Percentiles rank a stretch among this genome's conserved stretches.
Evolutionary conservation across 768 basidiomycete species (phyloP).

Genomic region (Xerocomellus dryophilus): DNA sequence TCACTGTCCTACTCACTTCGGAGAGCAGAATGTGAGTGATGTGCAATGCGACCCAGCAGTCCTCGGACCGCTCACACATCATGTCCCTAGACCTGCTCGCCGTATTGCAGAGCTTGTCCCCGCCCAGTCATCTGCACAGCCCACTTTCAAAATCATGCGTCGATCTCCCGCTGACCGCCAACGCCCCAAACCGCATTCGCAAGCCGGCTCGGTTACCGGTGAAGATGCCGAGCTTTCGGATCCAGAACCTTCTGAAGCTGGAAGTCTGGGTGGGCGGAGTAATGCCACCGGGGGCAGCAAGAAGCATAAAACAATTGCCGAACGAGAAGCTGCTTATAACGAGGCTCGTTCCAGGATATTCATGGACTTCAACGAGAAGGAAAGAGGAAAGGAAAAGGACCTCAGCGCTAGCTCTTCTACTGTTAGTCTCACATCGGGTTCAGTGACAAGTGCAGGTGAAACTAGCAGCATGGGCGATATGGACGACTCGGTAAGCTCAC

Average conservation of each 20-base stretch:
- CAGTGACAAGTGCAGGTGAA: constrained; percentile 53
- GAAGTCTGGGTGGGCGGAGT: constrained; percentile 71
- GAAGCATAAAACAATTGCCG: constrained; percentile 75
- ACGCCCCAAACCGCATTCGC: constrained; percentile 59
- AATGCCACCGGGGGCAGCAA: constrained; percentile 60
- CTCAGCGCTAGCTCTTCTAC: constrained; percentile 77
- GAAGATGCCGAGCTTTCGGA: constrained; percentile 80
- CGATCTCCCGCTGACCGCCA: constrained; percentile 55
- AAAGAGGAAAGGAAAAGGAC: constrained; percentile 66
- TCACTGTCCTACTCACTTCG: constrained; percentile 50
- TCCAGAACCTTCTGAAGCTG: constrained; percentile 74
- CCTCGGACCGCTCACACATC: constrained; percentile 13
- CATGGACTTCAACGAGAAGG: constrained; percentile 73
- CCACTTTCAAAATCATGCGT: constrained; percentile 89
- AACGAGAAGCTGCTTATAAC: constrained; percentile 87
- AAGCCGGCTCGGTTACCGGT: constrained; percentile 66
- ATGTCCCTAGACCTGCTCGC: constrained; percentile 54
- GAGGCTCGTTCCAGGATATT: constrained; percentile 85
- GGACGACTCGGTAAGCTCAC: constrained; percentile 68
- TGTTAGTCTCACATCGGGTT: constrained; percentile 66
- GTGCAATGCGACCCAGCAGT: not conserved
- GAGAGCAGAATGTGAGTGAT: constrained; percentile 75
- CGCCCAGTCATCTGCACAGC: constrained; percentile 61
- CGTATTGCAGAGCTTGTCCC: constrained; percentile 78
- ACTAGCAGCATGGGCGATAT: constrained; percentile 61